A percentile compares a stretch with the other conserved stretches of the same genome.
Conservation (phyloP, 2,329 filamentous ascomycete genomes). For the Volutella citrinella region DNA sequence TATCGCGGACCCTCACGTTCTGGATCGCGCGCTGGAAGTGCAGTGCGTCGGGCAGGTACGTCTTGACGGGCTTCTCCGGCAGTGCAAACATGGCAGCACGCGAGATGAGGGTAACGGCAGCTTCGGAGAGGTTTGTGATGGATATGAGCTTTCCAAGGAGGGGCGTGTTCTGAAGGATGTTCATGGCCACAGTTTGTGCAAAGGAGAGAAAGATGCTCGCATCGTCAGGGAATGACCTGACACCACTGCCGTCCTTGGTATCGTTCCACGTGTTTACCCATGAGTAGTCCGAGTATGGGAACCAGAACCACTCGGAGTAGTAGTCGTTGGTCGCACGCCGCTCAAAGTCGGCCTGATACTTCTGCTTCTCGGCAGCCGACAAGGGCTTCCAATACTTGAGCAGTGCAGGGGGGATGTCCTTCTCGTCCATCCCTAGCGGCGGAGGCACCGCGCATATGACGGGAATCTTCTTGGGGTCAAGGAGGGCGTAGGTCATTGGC, state of each 20-base stretch:
- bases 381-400: constrained; percentile 1
- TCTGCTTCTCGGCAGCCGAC: constrained; percentile 4
- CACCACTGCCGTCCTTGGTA: constrained; percentile 1
- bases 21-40: constrained; percentile 12
- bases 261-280: constrained; percentile 14
- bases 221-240: constrained; percentile 3
- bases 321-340: constrained; percentile 10
- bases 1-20: constrained; percentile 11
- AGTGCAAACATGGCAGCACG: constrained; percentile 2
- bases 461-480: constrained; percentile 8
- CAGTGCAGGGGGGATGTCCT: constrained; percentile 6
- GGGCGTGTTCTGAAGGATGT: constrained; percentile 7
- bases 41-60: constrained; percentile 7
- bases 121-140: background rate
- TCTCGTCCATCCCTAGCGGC: constrained; percentile 6
- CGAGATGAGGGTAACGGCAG: constrained; percentile 5
- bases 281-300: constrained; percentile 9
- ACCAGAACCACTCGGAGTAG: constrained; percentile 15
- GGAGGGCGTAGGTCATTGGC: constrained; percentile 6
- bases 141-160: constrained; percentile 1
- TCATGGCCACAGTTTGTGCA: constrained; percentile 7
- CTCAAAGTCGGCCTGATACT: constrained; percentile 7
- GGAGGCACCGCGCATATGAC: constrained; percentile 11
- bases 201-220: constrained; percentile 6
- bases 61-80: constrained; percentile 7